A percentile compares a stretch with the other conserved stretches of the same genome.
phyloP scores from a whole-genome alignment of 2,329 filamentous ascomycete species.

The Paecilomyces variotii region DNA sequence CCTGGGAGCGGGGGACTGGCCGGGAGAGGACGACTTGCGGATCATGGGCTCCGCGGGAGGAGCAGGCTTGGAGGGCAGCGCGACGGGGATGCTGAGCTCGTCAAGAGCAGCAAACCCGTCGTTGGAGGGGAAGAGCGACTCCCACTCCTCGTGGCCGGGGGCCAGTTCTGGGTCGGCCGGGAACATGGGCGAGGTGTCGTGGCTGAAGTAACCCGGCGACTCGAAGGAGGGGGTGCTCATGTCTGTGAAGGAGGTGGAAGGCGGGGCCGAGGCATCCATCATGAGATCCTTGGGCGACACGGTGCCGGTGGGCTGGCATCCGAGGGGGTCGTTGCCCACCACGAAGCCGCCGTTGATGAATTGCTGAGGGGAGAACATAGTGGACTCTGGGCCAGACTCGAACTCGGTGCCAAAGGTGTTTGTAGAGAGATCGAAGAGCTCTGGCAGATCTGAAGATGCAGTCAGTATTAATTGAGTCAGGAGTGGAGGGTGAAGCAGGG shows the following conservation, averaged over 20 bases:
- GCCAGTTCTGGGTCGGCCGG: slow-evolving; percentile 49
- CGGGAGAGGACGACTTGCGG: slow-evolving; percentile 35
- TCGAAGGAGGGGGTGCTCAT: slow-evolving; percentile 75
- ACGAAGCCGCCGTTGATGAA: slow-evolving; percentile 26
- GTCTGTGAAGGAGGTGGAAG: slow-evolving; percentile 73
- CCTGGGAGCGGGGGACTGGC: slow-evolving; percentile 29
- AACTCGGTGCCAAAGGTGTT: slow-evolving; percentile 18
- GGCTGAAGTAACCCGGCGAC: slow-evolving; percentile 63
- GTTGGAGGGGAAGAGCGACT: slow-evolving; percentile 46
- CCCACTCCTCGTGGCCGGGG: slow-evolving; percentile 54
- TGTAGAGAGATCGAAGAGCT: slow-evolving; percentile 23
- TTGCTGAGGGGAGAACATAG: slow-evolving; percentile 19
- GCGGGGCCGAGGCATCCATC: slow-evolving; percentile 68
- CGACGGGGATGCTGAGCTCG: slow-evolving; percentile 25
- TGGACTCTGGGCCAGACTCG: slow-evolving; percentile 14
- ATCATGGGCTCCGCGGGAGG: slow-evolving; percentile 17
- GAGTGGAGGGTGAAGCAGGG: slow-evolving; percentile 30
- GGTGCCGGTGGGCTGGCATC: slow-evolving; percentile 45
- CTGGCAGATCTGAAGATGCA: slow-evolving; percentile 13
- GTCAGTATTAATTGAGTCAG: slow-evolving; percentile 3
- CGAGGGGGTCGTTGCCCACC: slow-evolving; percentile 37
- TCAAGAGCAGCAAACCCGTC: slow-evolving; percentile 22
- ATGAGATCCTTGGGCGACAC: slow-evolving; percentile 78
- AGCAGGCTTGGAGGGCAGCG: slow-evolving; percentile 8
- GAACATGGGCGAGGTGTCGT: slow-evolving; percentile 73